Evolutionary conservation across 2,329 filamentous ascomycete species (phyloP).

Genomic region (Colletotrichum plurivorum): DNA sequence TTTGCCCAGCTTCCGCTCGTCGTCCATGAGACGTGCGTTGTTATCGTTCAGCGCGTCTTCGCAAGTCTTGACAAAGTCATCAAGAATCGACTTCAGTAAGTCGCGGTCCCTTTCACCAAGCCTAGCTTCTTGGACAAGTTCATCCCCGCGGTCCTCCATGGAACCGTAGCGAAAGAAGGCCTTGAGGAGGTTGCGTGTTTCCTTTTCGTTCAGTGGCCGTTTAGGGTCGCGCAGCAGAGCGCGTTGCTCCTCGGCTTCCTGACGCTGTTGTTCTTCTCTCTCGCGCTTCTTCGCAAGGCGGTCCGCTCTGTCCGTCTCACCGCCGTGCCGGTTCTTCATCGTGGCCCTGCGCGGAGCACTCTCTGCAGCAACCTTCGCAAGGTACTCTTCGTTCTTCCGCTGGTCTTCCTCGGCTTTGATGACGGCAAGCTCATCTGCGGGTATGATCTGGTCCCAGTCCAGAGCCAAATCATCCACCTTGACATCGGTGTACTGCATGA

Average conservation of each 20-base stretch:
- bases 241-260: constrained; percentile 81
- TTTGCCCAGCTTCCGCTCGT: constrained; percentile 87
- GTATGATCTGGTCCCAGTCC: constrained; percentile 99
- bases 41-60: constrained; percentile 75
- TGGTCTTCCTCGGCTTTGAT: constrained; percentile 92
- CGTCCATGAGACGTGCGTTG: constrained; percentile 80
- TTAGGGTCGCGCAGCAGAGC: constrained; percentile 85
- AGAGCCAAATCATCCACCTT: constrained; percentile 86
- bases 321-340: constrained; percentile 69
- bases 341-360: constrained; percentile 84
- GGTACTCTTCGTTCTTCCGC: constrained; percentile 85
- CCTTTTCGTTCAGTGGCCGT: constrained; percentile 91
- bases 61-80: constrained; percentile 77
- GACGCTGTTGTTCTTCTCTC: constrained; percentile 76
- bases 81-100: constrained; percentile 82
- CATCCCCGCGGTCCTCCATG: constrained; percentile 88
- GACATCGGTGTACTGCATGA: constrained; percentile 97
- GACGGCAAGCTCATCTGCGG: constrained; percentile 89
- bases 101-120: constrained; percentile 85
- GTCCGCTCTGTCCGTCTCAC: constrained; percentile 74
- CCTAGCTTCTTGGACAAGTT: constrained; percentile 89
- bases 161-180: constrained; percentile 93
- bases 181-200: constrained; percentile 91
- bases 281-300: constrained; percentile 76
- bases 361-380: constrained; percentile 85